Conservation (phyloP, 169 alveolate genomes). For the Eimeria tenella region DNA sequence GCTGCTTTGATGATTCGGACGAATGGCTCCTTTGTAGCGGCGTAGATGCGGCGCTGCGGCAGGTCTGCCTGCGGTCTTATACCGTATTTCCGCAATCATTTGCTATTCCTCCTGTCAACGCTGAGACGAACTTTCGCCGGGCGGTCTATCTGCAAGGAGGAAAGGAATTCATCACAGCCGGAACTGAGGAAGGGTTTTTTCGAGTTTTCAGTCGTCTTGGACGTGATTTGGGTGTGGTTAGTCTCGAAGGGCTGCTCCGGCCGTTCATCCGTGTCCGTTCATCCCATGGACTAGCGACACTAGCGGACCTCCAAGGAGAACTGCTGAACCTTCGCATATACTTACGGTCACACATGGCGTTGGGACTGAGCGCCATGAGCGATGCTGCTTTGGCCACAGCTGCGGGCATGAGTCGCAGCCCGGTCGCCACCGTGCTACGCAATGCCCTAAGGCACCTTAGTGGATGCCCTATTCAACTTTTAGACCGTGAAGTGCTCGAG, state of each 20-base stretch:
- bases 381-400: conserved; percentile 75
- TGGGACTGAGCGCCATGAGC: conserved; percentile 66
- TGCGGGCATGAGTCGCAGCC: conserved; percentile 65
- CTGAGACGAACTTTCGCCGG: conserved; percentile 75
- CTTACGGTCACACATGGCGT: conserved; percentile 69
- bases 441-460: conserved; percentile 56
- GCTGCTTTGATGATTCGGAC: conserved; percentile 82
- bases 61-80: conserved; percentile 68
- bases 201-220: conserved; percentile 74
- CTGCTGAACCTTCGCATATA: conserved; percentile 46
- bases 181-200: conserved; percentile 74
- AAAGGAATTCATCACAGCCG: conserved; percentile 67
- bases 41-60: conserved; percentile 73
- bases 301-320: conserved; percentile 51
- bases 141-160: conserved; percentile 68
- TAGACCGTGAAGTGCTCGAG: conserved; percentile 53
- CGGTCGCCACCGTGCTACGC: conserved; percentile 49
- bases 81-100: conserved; percentile 40
- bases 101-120: conserved; percentile 68
- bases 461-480: conserved; percentile 31
- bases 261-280: conserved; percentile 55
- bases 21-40: conserved; percentile 77
- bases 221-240: conserved; percentile 62
- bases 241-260: conserved; percentile 65
- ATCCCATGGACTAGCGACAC: conserved; percentile 47